Conservation (phyloP, 2,329 filamentous ascomycete species). For the Aspergillus sp. region DNA sequence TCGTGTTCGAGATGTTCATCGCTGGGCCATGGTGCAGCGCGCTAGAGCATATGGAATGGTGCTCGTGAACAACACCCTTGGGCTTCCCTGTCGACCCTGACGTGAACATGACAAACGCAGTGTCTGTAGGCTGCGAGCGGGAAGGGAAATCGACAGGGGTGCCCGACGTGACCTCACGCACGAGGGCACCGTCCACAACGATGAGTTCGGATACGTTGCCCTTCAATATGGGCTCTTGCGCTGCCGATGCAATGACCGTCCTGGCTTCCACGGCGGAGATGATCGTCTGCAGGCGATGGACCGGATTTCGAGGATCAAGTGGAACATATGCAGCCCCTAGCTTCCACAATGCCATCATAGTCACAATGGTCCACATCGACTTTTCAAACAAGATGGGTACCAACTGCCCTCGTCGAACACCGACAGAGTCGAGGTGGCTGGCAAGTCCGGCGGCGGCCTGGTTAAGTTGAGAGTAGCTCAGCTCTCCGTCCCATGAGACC, state of each 20-base stretch:
- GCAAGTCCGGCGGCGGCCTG: conserved; percentile 4
- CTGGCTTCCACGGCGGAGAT: not conserved
- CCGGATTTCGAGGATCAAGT: conserved; percentile 1
- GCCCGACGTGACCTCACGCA: not conserved
- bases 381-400: conserved; percentile 8
- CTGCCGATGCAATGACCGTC: conserved; percentile 1
- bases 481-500: conserved; percentile 6
- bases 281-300: conserved; percentile 2
- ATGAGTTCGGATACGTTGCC: not conserved
- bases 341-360: conserved; percentile 7
- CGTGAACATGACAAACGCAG: conserved; percentile 62
- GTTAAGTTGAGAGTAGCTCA: conserved; percentile 7
- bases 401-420: conserved; percentile 1
- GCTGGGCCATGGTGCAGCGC: conserved; percentile 59
- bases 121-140: conserved; percentile 49
- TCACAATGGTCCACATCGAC: conserved; percentile 6
- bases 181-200: not conserved
- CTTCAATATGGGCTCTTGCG: not conserved
- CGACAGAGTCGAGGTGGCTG: conserved; percentile 3
- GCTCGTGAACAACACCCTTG: conserved; percentile 43
- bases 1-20: conserved; percentile 13
- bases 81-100: conserved; percentile 50
- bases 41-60: conserved; percentile 60
- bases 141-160: not conserved
- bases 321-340: conserved; percentile 4